Percentiles rank a stretch among this genome's conserved stretches.
Evolutionary conservation across 1,284 basidiomycete genomes (phyloP).

Genomic region (Earliella scabrosa): DNA sequence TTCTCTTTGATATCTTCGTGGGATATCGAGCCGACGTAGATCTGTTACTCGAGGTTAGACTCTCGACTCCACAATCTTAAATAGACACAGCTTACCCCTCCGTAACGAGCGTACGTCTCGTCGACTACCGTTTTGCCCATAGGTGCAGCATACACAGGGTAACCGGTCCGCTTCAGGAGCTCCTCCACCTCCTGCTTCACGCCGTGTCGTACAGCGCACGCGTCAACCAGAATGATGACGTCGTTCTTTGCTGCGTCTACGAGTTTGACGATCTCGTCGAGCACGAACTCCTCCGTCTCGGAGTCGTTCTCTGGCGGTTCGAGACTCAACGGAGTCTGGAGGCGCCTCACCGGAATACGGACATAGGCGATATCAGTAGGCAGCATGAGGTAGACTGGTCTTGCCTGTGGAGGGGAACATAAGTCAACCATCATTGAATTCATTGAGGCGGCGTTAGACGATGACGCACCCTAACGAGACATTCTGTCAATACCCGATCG

Average conservation of each 20-base stretch:
- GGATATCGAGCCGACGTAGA: conserved; percentile 84
- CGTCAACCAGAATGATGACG: conserved; percentile 86
- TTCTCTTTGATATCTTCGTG: conserved; percentile 72
- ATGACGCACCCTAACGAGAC: conserved; percentile 60
- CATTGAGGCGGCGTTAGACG: no score
- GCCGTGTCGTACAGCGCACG: conserved; percentile 84
- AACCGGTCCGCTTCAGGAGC: conserved; percentile 71
- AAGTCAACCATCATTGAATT: no score
- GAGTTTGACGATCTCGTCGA: conserved; percentile 71
- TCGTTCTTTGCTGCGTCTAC: conserved; percentile 67
- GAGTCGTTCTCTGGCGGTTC: conserved; percentile 56
- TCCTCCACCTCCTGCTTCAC: conserved; percentile 72
- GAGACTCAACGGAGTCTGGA: conserved; percentile 67
- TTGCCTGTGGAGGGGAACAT: conserved; percentile 68
- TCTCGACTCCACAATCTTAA: neutral
- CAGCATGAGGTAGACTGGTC: conserved; percentile 88
- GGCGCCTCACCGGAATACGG: conserved; percentile 68
- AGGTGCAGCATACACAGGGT: conserved; percentile 81
- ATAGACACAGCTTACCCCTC: conserved; percentile 65
- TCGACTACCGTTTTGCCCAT: conserved; percentile 90
- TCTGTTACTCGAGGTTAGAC: conserved; percentile 42
- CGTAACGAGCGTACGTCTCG: conserved; percentile 85
- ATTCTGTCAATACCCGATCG: conserved; percentile 79
- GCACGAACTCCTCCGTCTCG: conserved; percentile 71
- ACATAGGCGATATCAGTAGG: conserved; percentile 84